Conservation (phyloP, 2,329 filamentous ascomycete species). For the Penicillium sp. region DNA sequence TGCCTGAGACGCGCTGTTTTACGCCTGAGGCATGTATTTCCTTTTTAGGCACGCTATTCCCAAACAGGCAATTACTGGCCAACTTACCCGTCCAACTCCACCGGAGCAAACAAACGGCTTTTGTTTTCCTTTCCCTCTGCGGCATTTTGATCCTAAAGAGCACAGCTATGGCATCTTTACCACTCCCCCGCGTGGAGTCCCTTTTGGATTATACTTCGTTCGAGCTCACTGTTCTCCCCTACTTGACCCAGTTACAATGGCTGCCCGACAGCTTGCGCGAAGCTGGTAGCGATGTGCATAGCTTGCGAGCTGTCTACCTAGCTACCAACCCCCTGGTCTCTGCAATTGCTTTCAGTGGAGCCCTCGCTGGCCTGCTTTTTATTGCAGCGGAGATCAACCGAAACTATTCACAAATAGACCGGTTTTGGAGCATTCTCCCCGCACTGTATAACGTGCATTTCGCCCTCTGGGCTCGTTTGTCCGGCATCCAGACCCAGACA, state of each 20-base stretch:
- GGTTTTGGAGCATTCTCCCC: constrained; percentile 86
- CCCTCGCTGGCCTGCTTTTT: constrained; percentile 69
- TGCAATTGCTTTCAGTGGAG: constrained; percentile 68
- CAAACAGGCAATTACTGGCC: constrained; percentile 17
- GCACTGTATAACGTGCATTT: constrained; percentile 84
- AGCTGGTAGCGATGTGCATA: constrained; percentile 58
- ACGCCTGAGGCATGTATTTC: constrained; percentile 11
- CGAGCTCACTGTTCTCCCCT: constrained; percentile 71
- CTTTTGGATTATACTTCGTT: constrained; percentile 76
- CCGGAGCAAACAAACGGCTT: constrained; percentile 3
- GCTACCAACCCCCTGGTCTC: constrained; percentile 82
- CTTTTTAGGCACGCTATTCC: constrained; percentile 2
- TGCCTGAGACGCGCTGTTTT: constrained; percentile 7
- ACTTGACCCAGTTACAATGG: constrained; percentile 64
- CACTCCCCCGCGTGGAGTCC: constrained; percentile 61
- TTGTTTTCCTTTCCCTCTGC: constrained; percentile 3
- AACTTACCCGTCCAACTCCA: constrained; percentile 11
- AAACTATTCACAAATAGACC: constrained; percentile 97
- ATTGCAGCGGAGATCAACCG: constrained; percentile 77
- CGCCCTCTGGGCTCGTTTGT: constrained; percentile 73
- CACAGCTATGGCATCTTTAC: constrained; percentile 56
- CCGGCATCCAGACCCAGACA: constrained; percentile 65
- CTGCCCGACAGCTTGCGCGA: constrained; percentile 65
- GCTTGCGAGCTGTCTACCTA: constrained; percentile 69
- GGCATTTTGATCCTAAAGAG: neutral